Percentiles rank a stretch among this genome's conserved stretches.
phyloP scores from a whole-genome alignment of 2,329 filamentous ascomycete genomes.

The Tolypocladium cylindrosporum region DNA sequence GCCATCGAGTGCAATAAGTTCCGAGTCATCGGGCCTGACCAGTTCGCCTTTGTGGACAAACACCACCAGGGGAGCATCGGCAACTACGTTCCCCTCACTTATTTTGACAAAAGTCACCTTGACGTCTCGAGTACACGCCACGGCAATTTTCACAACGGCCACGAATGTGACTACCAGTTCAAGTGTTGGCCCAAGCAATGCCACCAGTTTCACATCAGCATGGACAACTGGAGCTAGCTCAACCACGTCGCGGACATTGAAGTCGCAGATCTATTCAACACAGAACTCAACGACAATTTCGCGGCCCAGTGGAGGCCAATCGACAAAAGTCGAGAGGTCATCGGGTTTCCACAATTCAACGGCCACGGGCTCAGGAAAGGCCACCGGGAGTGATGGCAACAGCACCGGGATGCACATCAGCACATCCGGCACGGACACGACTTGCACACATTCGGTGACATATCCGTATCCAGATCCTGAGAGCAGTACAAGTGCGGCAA shows the following conservation, averaged over 20 bases:
- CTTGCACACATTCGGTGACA: background rate
- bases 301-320: background rate
- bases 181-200: background rate
- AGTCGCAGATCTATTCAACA: background rate
- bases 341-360: background rate
- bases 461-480: background rate
- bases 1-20: background rate
- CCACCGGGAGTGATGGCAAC: background rate
- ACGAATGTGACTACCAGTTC: background rate
- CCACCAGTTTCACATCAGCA: background rate
- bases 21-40: background rate
- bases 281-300: background rate
- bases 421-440: background rate
- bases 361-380: background rate
- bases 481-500: background rate
- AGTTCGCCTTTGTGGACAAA: background rate
- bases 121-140: background rate
- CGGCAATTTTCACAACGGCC: background rate
- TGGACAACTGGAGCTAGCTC: background rate
- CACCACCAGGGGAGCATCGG: background rate
- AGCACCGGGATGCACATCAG: background rate
- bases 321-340: background rate
- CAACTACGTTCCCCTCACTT: background rate
- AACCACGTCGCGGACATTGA: background rate
- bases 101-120: background rate